A percentile compares a stretch with the other conserved stretches of the same genome.
Evolutionary conservation across 2,329 filamentous ascomycete species (phyloP).

Genomic region (Pyrenophora graminea): DNA sequence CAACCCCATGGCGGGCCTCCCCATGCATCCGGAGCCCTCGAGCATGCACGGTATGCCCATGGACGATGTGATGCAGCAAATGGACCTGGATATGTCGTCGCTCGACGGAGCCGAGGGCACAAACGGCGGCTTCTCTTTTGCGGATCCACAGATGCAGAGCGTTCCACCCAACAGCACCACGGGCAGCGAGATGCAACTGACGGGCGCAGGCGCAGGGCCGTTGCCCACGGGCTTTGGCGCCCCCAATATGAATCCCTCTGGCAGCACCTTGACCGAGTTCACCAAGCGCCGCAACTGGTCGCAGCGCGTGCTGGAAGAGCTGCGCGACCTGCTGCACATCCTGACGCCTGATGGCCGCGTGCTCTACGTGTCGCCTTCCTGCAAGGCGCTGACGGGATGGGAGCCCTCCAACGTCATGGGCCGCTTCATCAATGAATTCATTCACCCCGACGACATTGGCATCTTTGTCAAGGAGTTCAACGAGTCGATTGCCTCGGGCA

Average conservation of each 20-base stretch:
- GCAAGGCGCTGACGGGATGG: constrained; percentile 75
- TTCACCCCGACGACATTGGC: constrained; percentile 82
- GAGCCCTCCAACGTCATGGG: constrained; percentile 71
- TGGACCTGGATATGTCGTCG: constrained; percentile 49
- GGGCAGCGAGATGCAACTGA: constrained; percentile 39
- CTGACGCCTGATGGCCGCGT: constrained; percentile 83
- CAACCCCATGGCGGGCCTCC: constrained; percentile 26
- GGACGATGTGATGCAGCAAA: constrained; percentile 53
- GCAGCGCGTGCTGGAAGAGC: constrained; percentile 83
- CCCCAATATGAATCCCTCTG: constrained; percentile 48
- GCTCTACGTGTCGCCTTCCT: constrained; percentile 82
- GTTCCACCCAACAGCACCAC: constrained; percentile 31
- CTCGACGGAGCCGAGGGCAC: constrained; percentile 30
- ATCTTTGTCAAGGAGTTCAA: constrained; percentile 88
- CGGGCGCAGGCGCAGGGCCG: constrained; percentile 59
- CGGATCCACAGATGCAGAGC: constrained; percentile 34
- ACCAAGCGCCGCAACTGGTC: constrained; percentile 78
- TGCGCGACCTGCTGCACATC: constrained; percentile 87
- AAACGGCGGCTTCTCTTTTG: constrained; percentile 28
- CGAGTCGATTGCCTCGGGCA: constrained; percentile 82
- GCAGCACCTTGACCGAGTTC: constrained; percentile 66
- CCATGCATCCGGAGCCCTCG: constrained; percentile 30
- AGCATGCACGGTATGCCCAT: constrained; percentile 45
- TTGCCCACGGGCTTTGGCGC: constrained; percentile 59
- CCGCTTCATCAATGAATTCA: constrained; percentile 75